Evolutionary conservation across 2,329 filamentous ascomycete genomes (phyloP), one percentile per base, ranked within the genome.

Genomic region (Microdochium nivale): DNA sequence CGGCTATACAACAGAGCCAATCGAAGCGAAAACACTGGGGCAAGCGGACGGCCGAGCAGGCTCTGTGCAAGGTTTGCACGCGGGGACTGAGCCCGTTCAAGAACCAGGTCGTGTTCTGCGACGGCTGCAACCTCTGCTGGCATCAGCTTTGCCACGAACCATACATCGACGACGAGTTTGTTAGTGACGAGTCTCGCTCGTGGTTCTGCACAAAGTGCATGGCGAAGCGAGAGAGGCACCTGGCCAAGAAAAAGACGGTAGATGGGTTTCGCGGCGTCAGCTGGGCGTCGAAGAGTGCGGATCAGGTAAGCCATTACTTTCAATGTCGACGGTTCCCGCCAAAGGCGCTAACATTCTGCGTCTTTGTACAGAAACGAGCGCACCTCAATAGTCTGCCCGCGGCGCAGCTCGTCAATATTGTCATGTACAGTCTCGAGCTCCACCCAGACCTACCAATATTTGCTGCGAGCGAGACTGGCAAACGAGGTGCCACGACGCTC

Each of bases 31-130:
- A 54, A 55, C 66, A 62, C 59, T 67, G 79, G 75, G 67, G 78
- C 54, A 84, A 84, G 67, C 78, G 82, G 55, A 81, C 78, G 23
- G 77, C 61, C 55, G 80, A 83, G 61, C 73, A 80, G 54, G 76
- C 77, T 14, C 75, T 87, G 30, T 94, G 88, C 71, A 84, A 83
- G 59, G 77, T 80, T 56, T 95, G 89, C 68, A 78, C 83, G 50
- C 76, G 88, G 57, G 83, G 86, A 10, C 79, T 86, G 57, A 88
- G 86, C 60, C 84, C 86, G 2, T 66, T 74, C n/a, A 81, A 73
- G 58, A 94, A 94, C 68, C 80, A 84, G 69, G 91, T 95, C 63
- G 88, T 94, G 2, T 90, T 91, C 66, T 95, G 89, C 70, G 87
- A 92, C 67, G 83, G 83, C 16, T 95, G 89, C 71, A 88, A 89